Conservation (phyloP, 1,284 basidiomycete genomes). For the Pyrrhoderma noxium region DNA sequence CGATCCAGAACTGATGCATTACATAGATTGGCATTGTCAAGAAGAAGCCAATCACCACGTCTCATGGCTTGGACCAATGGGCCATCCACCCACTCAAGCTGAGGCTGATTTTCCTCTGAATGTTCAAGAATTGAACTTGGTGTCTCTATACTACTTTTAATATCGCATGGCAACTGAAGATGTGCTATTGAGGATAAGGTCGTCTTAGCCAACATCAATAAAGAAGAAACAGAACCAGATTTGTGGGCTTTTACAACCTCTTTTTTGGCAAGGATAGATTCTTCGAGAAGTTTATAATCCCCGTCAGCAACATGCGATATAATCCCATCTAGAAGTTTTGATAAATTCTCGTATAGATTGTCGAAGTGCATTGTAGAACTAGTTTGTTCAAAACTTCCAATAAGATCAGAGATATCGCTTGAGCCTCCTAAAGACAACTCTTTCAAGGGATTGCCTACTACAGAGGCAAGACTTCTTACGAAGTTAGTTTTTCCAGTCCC, state of each 20-base stretch:
- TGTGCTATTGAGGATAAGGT: background rate
- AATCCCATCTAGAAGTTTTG: conserved; percentile 31
- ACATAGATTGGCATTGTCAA: conserved; percentile 94
- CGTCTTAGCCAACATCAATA: background rate
- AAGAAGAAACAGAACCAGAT: background rate
- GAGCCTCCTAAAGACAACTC: conserved; percentile 82
- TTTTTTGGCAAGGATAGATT: background rate
- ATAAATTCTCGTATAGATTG: conserved; percentile 33
- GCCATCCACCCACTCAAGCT: conserved; percentile 96
- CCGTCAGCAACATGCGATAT: background rate
- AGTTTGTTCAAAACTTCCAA: conserved; percentile 95
- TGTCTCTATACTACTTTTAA: background rate
- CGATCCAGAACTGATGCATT: conserved; percentile 94
- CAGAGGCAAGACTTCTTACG: conserved; percentile 64
- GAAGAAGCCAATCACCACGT: conserved; percentile 82
- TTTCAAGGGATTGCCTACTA: conserved; percentile 62
- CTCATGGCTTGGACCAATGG: conserved; percentile 87
- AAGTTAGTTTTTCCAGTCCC: conserved; percentile 79
- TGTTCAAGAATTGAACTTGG: background rate
- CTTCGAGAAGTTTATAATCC: background rate
- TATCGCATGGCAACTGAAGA: background rate
- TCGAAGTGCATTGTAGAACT: conserved; percentile 40
- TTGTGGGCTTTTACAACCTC: background rate
- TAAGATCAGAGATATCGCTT: conserved; percentile 89
- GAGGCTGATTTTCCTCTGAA: conserved; percentile 30